Base-by-base conservation (phyloP, 2,329 filamentous ascomycete species). In the Calonectria fujianensis region DNA sequence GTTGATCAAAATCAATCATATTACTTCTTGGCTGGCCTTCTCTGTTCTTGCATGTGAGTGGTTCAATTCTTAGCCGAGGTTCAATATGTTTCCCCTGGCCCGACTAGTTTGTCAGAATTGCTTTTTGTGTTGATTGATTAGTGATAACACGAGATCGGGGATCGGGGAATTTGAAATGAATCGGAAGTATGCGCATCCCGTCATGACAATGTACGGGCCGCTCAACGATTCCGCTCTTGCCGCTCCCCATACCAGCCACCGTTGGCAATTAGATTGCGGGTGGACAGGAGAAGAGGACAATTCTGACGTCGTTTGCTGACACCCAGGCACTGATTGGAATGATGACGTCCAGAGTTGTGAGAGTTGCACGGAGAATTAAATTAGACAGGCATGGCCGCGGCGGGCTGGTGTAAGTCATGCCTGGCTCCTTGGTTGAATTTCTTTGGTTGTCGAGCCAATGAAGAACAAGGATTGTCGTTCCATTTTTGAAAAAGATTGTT, bases 401-500 rank as follows among this genome's bases (percentile, higher is more conserved):
- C 37, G 35, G 57, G 57, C 35, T 63, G 57, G 57, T 27, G 27
- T 27, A 29, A 39, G 37, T 29, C 57, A 63, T 20, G 57, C 57
- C 6, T 3, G 24, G 6, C 29, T 41, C 31, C 31, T 31, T 9
- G 35, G 18, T 24, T 24, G 45, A 24, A 48, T 11, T 48, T 13
- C 9, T 31, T 41, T 20, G 35, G 57, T 63, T 63, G 57, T 63
- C 57, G 41, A 63, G 57, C 57, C 57, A 63, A 63, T 63, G 14
- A 29, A 39, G 27, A 10, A 63, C 8, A 63, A 5, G 1, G 7
- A n/a, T 9, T 29, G 14, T 18, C 24, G 14, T 20, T 41, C 9
- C 57, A 63, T 63, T 63, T 39, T 29, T 41, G 4, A 41, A 6
- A 29, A 63, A 63, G 24, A 63, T 20, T n/a, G n/a, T 3, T 37